Evolutionary conservation across 768 basidiomycete genomes (phyloP).

Genomic region (Suillus lakei): DNA sequence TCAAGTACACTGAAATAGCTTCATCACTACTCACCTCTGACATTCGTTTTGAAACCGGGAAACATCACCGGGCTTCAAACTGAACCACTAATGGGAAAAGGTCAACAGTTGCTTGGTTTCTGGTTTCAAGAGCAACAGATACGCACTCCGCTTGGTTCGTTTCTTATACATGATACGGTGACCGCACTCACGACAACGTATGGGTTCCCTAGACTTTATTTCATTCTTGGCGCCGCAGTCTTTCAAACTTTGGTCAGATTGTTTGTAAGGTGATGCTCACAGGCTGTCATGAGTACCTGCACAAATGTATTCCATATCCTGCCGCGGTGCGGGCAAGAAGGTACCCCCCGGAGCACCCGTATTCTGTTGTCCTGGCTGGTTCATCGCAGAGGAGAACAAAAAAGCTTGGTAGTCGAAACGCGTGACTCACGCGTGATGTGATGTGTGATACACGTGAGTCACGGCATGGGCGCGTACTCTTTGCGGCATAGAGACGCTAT

Average conservation of each 20-base stretch:
- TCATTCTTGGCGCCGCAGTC: conserved; percentile 94
- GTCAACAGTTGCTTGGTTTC: conserved; percentile 10
- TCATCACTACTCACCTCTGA: conserved; percentile 9
- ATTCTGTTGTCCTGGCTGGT: conserved; percentile 39
- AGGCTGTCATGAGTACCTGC: conserved; percentile 60
- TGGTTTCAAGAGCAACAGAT: not conserved
- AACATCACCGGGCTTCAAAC: conserved; percentile 35
- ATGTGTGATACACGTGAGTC: conserved; percentile 11
- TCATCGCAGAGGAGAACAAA: conserved; percentile 36
- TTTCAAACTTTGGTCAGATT: conserved; percentile 35
- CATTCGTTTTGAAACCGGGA: not conserved
- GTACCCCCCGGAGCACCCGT: conserved; percentile 35
- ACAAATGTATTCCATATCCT: conserved; percentile 86
- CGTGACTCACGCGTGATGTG: conserved; percentile 20
- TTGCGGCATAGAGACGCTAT: conserved; percentile 1
- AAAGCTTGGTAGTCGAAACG: conserved; percentile 12
- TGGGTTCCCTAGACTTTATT: conserved; percentile 89
- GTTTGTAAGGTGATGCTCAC: conserved; percentile 5
- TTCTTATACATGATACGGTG: conserved; percentile 99
- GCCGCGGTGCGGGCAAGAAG: conserved; percentile 46
- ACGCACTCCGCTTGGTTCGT: conserved; percentile 89
- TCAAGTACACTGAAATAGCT: not conserved
- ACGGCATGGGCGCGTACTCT: conserved; percentile 1
- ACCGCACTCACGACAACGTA: conserved; percentile 95
- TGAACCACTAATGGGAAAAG: conserved; percentile 33